Percentiles rank a stretch among this genome's conserved stretches.
These are phyloP conservation scores for Macrolepiota albuminosa DNA, from an alignment of 768 basidiomycete species.

Conservation along the genomic window DNA sequence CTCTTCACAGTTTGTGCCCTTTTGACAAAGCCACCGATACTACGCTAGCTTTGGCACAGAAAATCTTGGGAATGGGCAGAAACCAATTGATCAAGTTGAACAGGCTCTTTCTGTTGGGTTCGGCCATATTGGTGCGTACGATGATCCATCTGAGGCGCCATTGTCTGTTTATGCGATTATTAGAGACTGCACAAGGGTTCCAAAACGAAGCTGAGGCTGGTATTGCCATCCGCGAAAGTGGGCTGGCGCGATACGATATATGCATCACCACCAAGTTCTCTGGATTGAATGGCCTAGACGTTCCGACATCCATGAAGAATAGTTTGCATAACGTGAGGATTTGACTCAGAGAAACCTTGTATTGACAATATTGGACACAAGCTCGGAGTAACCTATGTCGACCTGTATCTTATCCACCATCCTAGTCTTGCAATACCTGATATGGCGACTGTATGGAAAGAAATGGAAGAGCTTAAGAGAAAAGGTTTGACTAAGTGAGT, in stretches of 20 bases:
- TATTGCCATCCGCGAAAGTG: slow-evolving; percentile 40
- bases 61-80: slow-evolving; percentile 55
- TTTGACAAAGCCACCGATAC: background rate
- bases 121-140: slow-evolving; percentile 50
- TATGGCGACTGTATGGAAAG: slow-evolving; percentile 42
- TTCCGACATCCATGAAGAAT: slow-evolving; percentile 27
- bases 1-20: background rate
- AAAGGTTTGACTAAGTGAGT: slow-evolving; percentile 38
- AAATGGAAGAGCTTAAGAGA: slow-evolving; percentile 50
- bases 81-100: slow-evolving; percentile 48
- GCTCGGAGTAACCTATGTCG: slow-evolving; percentile 58
- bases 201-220: slow-evolving; percentile 35
- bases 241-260: slow-evolving; percentile 38
- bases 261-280: slow-evolving; percentile 55
- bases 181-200: slow-evolving; percentile 61
- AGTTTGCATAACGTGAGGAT: slow-evolving; percentile 47
- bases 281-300: slow-evolving; percentile 10
- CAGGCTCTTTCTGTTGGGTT: slow-evolving; percentile 61
- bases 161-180: background rate
- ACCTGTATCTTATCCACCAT: slow-evolving; percentile 67
- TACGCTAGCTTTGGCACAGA: slow-evolving; percentile 57
- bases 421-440: slow-evolving; percentile 30
- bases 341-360: background rate
- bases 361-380: slow-evolving; percentile 21
- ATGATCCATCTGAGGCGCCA: background rate